Evolutionary conservation across 495 filamentous ascomycete species (phyloP).

Genomic region (Penicillium daleae): DNA sequence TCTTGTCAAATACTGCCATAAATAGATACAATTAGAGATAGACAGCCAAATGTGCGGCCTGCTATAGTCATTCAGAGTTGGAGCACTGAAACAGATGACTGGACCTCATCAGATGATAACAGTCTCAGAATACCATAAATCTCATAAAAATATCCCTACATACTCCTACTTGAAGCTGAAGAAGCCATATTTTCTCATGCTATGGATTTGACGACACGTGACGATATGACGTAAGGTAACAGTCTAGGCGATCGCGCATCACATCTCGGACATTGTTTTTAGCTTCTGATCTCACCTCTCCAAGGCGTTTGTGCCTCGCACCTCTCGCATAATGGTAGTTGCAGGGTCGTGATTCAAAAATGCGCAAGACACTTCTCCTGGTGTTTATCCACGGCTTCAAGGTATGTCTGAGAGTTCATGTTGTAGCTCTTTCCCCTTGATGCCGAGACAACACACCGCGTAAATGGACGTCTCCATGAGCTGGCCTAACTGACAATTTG

Average conservation of each 20-base stretch:
- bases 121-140: background rate
- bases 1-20: background rate
- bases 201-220: background rate
- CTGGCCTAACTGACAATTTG: constrained; percentile 9
- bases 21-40: constrained; percentile 1
- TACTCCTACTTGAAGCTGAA: background rate
- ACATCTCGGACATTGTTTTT: background rate
- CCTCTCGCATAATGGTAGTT: constrained; percentile 8
- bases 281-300: background rate
- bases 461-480: background rate
- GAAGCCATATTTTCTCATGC: background rate
- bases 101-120: background rate
- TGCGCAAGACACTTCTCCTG: constrained; percentile 88
- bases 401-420: constrained; percentile 50
- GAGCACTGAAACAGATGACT: background rate
- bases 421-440: constrained; percentile 14
- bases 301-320: constrained; percentile 2
- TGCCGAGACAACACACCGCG: background rate
- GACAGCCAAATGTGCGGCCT: background rate
- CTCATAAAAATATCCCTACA: background rate
- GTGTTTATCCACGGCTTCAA: constrained; percentile 99
- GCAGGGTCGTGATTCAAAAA: constrained; percentile 34
- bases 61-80: background rate
- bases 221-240: constrained; percentile 12
- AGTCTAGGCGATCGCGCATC: background rate